Evolutionary conservation across 306 rosid species (phyloP).

Genomic region (Inga leiocalycina): DNA sequence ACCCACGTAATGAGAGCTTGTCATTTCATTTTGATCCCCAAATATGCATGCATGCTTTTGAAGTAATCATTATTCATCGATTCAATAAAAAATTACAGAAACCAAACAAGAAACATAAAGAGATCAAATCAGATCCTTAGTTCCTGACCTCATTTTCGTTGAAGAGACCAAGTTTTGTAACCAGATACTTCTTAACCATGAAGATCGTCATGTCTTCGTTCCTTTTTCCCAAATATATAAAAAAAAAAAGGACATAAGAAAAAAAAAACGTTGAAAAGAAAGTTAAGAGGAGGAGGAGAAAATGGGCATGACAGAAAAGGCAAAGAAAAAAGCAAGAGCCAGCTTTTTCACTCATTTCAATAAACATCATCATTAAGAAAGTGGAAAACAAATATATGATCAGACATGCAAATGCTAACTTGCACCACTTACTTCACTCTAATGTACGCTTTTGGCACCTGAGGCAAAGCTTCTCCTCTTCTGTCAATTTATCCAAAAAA

Average conservation of each 20-base stretch:
- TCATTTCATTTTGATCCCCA: slow-evolving; percentile 31
- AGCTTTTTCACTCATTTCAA: slow-evolving; percentile 50
- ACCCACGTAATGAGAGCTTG: slow-evolving; percentile 39
- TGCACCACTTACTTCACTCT: slow-evolving; percentile 73
- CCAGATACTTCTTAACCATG: slow-evolving; percentile 70
- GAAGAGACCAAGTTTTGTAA: slow-evolving; percentile 73
- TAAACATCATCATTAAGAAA: slow-evolving; percentile 49
- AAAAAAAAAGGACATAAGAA: not conserved
- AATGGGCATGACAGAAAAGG: slow-evolving; percentile 18
- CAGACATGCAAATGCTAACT: slow-evolving; percentile 43
- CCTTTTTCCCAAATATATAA: slow-evolving; percentile 39
- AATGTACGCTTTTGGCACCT: slow-evolving; percentile 69
- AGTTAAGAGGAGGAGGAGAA: not conserved
- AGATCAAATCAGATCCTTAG: not conserved
- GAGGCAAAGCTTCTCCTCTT: slow-evolving; percentile 58
- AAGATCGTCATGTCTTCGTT: slow-evolving; percentile 67
- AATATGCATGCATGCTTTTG: slow-evolving; percentile 48
- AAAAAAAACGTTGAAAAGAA: not conserved
- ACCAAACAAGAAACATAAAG: not conserved
- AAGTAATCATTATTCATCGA: not conserved
- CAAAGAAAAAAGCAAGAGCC: slow-evolving; percentile 19
- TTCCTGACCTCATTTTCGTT: slow-evolving; percentile 59
- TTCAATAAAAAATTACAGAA: not conserved
- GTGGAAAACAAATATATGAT: slow-evolving; percentile 36
- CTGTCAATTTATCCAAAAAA: slow-evolving; percentile 28